Evolutionary conservation across 2,329 filamentous ascomycete genomes (phyloP).

Genomic region (Exophiala spinifera): DNA sequence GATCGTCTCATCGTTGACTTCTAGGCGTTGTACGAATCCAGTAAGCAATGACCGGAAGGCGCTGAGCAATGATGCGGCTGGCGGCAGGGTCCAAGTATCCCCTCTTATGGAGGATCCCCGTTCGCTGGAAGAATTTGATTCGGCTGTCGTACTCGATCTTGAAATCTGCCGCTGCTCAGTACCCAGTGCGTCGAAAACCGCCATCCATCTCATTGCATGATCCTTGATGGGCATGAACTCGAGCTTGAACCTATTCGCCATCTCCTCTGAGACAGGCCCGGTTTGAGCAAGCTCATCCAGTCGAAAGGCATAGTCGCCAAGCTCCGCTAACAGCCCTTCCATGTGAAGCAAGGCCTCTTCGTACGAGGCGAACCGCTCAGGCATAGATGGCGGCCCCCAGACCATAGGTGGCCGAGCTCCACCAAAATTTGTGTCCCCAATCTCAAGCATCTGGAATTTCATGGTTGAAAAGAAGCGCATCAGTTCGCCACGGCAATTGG

Average conservation of each 20-base stretch:
- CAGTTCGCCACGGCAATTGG: conserved; percentile 7
- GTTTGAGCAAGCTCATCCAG: neutral
- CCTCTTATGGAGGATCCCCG: neutral
- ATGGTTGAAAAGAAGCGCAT: conserved; percentile 15
- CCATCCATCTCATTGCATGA: conserved; percentile 2
- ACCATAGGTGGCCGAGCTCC: conserved; percentile 2
- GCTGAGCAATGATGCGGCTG: conserved; percentile 2
- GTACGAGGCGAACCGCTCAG: conserved; percentile 11
- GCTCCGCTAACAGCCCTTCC: conserved; percentile 3
- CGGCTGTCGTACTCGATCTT: conserved; percentile 2
- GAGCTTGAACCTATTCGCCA: neutral
- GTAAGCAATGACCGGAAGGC: conserved; percentile 6
- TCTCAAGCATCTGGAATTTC: conserved; percentile 17
- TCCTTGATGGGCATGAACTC: conserved; percentile 8
- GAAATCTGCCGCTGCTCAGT: neutral
- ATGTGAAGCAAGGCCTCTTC: conserved; percentile 19
- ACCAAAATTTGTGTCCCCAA: conserved; percentile 14
- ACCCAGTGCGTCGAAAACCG: conserved; percentile 1
- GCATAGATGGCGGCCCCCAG: neutral
- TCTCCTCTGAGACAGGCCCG: conserved; percentile 3
- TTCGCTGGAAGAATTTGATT: neutral
- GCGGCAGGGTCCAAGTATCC: neutral
- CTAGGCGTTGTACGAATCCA: conserved; percentile 7
- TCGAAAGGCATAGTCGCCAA: conserved; percentile 3
- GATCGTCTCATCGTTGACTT: conserved; percentile 8